Evolutionary conservation across 352 stramenopile species (phyloP), one percentile per base, ranked within the genome.

Genomic region (Globisporangium spiculum): DNA sequence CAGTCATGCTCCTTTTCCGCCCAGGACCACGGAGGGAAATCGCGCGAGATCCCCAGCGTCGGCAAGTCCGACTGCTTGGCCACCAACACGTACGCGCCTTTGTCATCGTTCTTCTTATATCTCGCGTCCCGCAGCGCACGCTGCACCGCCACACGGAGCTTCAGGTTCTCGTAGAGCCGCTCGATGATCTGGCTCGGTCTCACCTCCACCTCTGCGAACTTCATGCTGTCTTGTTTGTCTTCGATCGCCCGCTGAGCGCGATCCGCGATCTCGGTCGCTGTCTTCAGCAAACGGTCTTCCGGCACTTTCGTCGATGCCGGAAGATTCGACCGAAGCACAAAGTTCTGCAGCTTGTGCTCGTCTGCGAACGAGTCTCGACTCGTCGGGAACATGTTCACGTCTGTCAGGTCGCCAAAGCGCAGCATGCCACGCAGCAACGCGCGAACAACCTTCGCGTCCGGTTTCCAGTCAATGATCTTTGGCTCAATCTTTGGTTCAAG

Each of bases 1-100:
- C 88, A 96, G 68, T 93, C 84, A 56, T 93, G 83, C 54, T 94
- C 88, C 30, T 92, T 90, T 66, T 96, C 88, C 18, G 84, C 88
- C 81, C 81, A 93, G 0, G 72, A 77, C 88, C 88, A 96, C 9
- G 73, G 78, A 14, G 81, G 75, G 27, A 93, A 81, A 66, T 94
- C 86, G 7, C 82, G 78, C 16, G 81, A 58, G 26, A 91, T 80
- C 7, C 84, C 85, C n/a, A 92, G 66, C 58, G 86, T 75, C 46
- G 79, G 78, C n/a, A 89, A 57, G 62, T 93, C 85, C 36, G 73
- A 80, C 62, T 92, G 77, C 62, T 90, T 91, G 16, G 82, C 75
- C n/a, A 92, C 78, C 16, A 96, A 68, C 54, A 82, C 77, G 62
- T 96, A 93, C 22, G 84, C 88, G 5, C 86, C 83, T 63, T 90